Evolutionary conservation across 1,284 basidiomycete species (phyloP), one percentile per base, ranked within the genome.

Genomic region (Sporisorium exsertum): DNA sequence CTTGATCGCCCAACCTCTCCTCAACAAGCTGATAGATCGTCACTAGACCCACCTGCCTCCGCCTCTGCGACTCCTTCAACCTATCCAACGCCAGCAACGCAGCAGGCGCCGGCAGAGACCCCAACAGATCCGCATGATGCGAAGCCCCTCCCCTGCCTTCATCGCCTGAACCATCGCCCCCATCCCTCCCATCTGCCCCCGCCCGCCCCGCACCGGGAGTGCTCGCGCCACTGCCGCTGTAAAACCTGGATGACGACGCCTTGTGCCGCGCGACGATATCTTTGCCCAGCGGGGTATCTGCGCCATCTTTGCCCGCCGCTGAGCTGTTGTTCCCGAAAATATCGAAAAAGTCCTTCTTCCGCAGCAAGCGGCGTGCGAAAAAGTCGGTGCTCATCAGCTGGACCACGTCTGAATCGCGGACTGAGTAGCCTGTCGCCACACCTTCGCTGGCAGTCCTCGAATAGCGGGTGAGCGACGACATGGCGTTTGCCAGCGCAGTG

Each of bases 351-450:
- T 75, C 72, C 51, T 70, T 66, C 35, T 67, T 70, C 12, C 57
- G 55, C 42, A 77, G 37, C 56, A 77, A 22, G 12, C 73, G 51
- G 5, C 73, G 47, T 3, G 73, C 73, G 50, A 77, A 77, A 40
- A 80, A 76, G 55, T 80, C 79, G 35, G 62, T 67, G 56, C 79
- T 79, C 77, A 79, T 75, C 52, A 82, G 62, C 63, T 80, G 80
- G 12, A 82, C 71, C 18, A 82, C 73, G 45, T 82, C 81, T 18
- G 72, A 76, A 29, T 81, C 81, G 40, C 75, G 65, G 9, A 79
- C 64, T 20, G 74, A 70, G 37, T 77, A 62, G 32, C 74, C 78
- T 0, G 68, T 67, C 3, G 64, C 46, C 1, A 61, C 58, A 43
- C 61, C 74, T 35, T 72, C 58, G 37, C 63, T 65, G 6, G 72